These are phyloP conservation scores for Symbiotaphrina buchneri DNA, from an alignment of 495 filamentous ascomycete genomes.

Conservation along the genomic window DNA sequence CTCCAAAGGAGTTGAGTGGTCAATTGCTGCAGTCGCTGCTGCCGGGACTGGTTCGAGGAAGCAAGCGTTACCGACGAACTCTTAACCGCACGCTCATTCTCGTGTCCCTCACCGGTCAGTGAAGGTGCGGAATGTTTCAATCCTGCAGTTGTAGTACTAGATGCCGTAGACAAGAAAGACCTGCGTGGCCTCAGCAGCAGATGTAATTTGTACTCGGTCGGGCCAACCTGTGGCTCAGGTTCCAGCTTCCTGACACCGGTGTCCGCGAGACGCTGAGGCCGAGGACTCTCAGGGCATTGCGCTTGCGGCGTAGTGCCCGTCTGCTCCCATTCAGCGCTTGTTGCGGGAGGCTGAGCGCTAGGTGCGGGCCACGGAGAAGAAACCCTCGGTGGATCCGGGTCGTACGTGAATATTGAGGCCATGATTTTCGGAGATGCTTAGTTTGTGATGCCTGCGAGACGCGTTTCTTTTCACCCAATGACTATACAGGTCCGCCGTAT, in stretches of 20 bases:
- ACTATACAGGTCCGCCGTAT: too few species aligned
- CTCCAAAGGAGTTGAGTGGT: slow-evolving; percentile 93
- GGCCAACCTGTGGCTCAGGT: slow-evolving; percentile 82
- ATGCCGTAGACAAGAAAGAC: slow-evolving; percentile 39
- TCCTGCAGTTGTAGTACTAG: slow-evolving; percentile 22
- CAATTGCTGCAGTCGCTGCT: slow-evolving; percentile 68
- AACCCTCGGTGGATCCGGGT: slow-evolving; percentile 67
- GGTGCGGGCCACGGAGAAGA: slow-evolving; percentile 68
- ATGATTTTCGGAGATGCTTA: too few species aligned
- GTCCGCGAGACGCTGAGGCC: slow-evolving; percentile 28
- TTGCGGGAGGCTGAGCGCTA: slow-evolving; percentile 18
- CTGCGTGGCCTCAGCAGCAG: slow-evolving; percentile 63
- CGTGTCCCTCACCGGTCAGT: background rate
- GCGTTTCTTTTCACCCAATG: too few species aligned
- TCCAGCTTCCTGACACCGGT: slow-evolving; percentile 57
- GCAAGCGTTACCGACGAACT: slow-evolving; percentile 10
- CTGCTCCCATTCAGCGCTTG: slow-evolving; percentile 6
- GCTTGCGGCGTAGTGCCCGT: slow-evolving; percentile 8
- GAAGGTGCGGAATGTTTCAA: too few species aligned
- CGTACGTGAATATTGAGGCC: slow-evolving; percentile 92
- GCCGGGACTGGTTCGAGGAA: slow-evolving; percentile 35
- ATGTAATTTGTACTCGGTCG: slow-evolving; percentile 92
- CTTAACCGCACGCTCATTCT: slow-evolving; percentile 5
- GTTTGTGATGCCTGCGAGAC: too few species aligned
- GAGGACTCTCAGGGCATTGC: slow-evolving; percentile 8